A percentile compares a stretch with the other conserved stretches of the same genome.
Evolutionary conservation across 1,139 yeast genomes (phyloP).

Genomic region (Candida albicans): DNA sequence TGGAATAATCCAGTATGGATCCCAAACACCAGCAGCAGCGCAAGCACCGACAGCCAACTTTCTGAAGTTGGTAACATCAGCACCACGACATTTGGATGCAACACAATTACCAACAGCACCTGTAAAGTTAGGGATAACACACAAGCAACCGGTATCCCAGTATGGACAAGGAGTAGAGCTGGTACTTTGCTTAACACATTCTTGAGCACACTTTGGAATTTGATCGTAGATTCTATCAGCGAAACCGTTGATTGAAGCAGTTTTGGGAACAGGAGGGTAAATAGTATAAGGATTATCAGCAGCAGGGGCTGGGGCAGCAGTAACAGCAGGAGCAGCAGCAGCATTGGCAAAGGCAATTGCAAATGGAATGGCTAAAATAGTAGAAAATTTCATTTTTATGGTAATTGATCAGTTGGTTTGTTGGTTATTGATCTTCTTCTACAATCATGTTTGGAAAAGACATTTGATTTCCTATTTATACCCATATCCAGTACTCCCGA

Average conservation of each 20-base stretch:
- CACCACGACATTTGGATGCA: constrained; percentile 25
- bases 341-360: constrained; percentile 8
- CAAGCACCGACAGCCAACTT: constrained; percentile 27
- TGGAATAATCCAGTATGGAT: constrained; percentile 26
- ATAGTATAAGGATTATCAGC: constrained; percentile 22
- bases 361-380: constrained; percentile 5
- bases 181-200: constrained; percentile 24
- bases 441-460: no score
- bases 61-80: constrained; percentile 21
- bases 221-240: constrained; percentile 35
- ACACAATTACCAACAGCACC: constrained; percentile 30
- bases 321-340: constrained; percentile 10
- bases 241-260: constrained; percentile 42
- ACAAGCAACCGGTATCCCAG: constrained; percentile 40
- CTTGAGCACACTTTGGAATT: constrained; percentile 29
- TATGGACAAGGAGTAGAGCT: constrained; percentile 38
- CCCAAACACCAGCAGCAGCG: constrained; percentile 25
- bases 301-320: constrained; percentile 2
- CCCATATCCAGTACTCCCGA: not conserved
- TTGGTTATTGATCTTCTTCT: not conserved
- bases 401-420: not conserved
- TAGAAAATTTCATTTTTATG: constrained; percentile 7
- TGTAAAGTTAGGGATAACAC: constrained; percentile 32
- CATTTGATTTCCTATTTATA: not conserved
- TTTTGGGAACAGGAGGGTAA: constrained; percentile 39